These are phyloP conservation scores for Miamiensis avidus DNA, from an alignment of 169 alveolate genomes.

Conservation along the genomic window DNA sequence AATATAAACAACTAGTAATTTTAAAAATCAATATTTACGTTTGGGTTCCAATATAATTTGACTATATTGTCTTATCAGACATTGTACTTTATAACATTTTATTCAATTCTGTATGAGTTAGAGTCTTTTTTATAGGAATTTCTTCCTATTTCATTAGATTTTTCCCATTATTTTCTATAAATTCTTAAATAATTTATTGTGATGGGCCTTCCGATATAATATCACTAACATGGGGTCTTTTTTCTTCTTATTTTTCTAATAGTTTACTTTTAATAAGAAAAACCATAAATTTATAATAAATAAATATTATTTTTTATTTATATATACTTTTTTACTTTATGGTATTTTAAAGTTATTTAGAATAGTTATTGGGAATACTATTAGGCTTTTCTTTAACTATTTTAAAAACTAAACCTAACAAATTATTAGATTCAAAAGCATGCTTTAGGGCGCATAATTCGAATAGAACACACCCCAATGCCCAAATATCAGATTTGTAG, in stretches of 20 bases:
- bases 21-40: neutral
- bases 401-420: constrained; percentile 81
- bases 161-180: neutral
- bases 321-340: constrained; percentile 18
- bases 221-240: neutral
- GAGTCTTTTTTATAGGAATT: neutral
- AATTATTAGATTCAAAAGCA: constrained; percentile 89
- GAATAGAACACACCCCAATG: constrained; percentile 93
- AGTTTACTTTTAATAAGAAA: neutral
- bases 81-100: neutral
- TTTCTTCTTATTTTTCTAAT: neutral
- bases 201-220: neutral
- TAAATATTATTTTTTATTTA: too few species aligned
- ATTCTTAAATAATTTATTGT: too few species aligned
- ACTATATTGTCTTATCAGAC: neutral
- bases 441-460: constrained; percentile 89
- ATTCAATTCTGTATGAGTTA: neutral
- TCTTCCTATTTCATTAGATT: neutral
- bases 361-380: constrained; percentile 73
- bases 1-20: too few species aligned
- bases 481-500: constrained; percentile 93
- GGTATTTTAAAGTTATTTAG: constrained; percentile 64
- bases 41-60: neutral
- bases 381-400: constrained; percentile 78
- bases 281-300: too few species aligned